Conservation (phyloP, 768 basidiomycete species). For the Tulasnella sp. region DNA sequence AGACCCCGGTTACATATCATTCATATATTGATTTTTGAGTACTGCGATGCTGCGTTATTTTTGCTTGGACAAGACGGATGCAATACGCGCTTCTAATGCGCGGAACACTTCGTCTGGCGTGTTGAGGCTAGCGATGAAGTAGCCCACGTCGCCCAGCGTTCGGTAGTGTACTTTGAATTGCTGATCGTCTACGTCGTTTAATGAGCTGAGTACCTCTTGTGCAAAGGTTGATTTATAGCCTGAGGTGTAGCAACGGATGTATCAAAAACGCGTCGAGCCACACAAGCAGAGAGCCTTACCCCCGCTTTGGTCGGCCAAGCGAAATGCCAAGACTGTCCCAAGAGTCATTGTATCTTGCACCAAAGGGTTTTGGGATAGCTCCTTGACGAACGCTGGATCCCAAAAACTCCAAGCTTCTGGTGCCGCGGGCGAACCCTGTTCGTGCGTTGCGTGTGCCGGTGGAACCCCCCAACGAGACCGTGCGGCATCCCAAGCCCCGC, state of each 20-base stretch:
- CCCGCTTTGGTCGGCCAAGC: slow-evolving; percentile 42
- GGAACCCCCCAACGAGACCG: slow-evolving; percentile 42
- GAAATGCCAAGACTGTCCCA: slow-evolving; percentile 74
- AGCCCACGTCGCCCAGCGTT: slow-evolving; percentile 83
- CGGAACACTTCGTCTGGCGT: slow-evolving; percentile 29
- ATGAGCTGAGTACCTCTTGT: slow-evolving; percentile 40
- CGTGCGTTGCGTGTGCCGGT: background rate
- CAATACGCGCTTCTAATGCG: slow-evolving; percentile 18
- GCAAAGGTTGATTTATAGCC: slow-evolving; percentile 53
- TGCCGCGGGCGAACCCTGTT: background rate
- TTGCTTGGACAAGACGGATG: too few species aligned
- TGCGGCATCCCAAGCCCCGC: slow-evolving; percentile 48
- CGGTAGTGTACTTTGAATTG: slow-evolving; percentile 69
- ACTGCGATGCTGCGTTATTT: too few species aligned
- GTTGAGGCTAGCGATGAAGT: slow-evolving; percentile 84
- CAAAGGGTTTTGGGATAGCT: slow-evolving; percentile 39
- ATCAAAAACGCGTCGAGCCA: slow-evolving; percentile 17
- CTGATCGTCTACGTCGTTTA: slow-evolving; percentile 44
- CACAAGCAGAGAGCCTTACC: slow-evolving; percentile 34
- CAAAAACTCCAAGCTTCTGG: slow-evolving; percentile 73
- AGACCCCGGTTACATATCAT: too few species aligned
- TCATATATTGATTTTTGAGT: too few species aligned
- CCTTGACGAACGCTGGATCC: slow-evolving; percentile 57
- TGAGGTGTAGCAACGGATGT: slow-evolving; percentile 19
- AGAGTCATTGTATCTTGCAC: slow-evolving; percentile 77